Evolutionary conservation across 495 filamentous ascomycete genomes (phyloP).

Genomic region (Xylaria bambusicola): DNA sequence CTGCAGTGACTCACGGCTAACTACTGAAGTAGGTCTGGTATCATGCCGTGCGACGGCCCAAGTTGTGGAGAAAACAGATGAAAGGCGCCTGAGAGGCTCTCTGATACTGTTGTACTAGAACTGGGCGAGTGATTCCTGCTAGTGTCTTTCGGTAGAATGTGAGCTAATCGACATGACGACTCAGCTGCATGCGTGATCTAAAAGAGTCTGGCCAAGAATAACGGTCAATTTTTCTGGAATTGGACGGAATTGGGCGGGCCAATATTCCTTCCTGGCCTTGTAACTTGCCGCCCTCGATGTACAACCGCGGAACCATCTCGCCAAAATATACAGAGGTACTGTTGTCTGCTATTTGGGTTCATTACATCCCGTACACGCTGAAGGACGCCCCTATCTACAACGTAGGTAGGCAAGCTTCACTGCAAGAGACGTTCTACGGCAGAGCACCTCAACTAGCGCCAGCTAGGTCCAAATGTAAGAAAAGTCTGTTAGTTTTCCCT

Average conservation of each 20-base stretch:
- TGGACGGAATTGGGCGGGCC: not conserved
- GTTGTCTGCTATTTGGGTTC: conserved; percentile 3
- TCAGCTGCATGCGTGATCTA: conserved; percentile 17
- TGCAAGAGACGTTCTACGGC: conserved; percentile 7
- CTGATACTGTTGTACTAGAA: conserved; percentile 31
- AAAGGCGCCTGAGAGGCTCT: conserved; percentile 31
- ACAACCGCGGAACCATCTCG: not conserved
- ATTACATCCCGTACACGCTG: not conserved
- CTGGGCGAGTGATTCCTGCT: conserved; percentile 29
- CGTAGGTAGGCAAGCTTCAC: not conserved
- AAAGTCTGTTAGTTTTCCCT: not conserved
- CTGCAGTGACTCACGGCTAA: conserved; percentile 29
- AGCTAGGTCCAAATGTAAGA: not conserved
- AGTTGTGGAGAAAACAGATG: conserved; percentile 34
- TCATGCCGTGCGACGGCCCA: conserved; percentile 33
- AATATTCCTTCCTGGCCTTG: not conserved
- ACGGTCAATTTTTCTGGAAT: not conserved
- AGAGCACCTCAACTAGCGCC: not conserved
- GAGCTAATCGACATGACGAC: conserved; percentile 19
- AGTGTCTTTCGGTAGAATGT: conserved; percentile 25
- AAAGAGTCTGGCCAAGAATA: conserved; percentile 28
- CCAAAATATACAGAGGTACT: not conserved
- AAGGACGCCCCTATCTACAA: not conserved
- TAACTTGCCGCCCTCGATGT: not conserved
- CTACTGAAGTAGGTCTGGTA: conserved; percentile 31